Base-by-base conservation (phyloP, 192 early-diverging fungal species). In the Entrophospora sp. region DNA sequence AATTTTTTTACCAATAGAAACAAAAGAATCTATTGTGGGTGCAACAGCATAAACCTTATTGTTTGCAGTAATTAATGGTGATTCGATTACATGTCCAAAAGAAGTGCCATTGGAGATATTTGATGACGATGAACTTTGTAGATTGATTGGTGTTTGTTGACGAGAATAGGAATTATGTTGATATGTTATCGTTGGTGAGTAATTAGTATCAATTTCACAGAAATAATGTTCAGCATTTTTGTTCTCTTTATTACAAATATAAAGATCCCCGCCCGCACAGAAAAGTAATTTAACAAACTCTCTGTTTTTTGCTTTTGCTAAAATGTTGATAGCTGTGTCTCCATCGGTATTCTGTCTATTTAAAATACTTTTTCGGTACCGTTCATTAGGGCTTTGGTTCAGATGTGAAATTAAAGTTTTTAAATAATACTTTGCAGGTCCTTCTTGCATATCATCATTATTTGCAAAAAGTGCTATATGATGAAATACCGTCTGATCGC, bases 401-500 rank as follows among this genome's bases (percentile, higher is more conserved):
- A 89, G 77, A 31, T 87, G 82, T 8, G 85, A 83, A 9, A 96
- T 72, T 4, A 93, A 49, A 67, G 87, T 87, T 69, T 98, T 90
- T 69, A 92, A 83, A 69, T 98, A 98, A 59, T 98, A 96, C 28
- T 82, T 75, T 4, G 84, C 82, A 3, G 92, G 87, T 56, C 81
- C 77, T 0, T 83, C 80, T 24, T 89, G 85, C n/a, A n/a, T n/a
- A 8, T 85, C 88, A 22, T 86, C 79, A 60, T 77, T 76, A 3
- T 81, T 84, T 1, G 91, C 84, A 1, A 86, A 85, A 2, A 79
- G 66, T 0, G 88, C 85, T 16, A 95, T 87, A 68, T 98, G 96
- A 70, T 98, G 96, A 28, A 98, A 81, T 3, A 97, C 89, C 0
- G 89, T 95, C 67, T 91, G 88, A 61, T 85, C 79, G 49, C 81